Evolutionary conservation across 75 land plant species (phyloP), one percentile per base, ranked within the genome.

Genomic region (Adiantum capillusveneris): DNA sequence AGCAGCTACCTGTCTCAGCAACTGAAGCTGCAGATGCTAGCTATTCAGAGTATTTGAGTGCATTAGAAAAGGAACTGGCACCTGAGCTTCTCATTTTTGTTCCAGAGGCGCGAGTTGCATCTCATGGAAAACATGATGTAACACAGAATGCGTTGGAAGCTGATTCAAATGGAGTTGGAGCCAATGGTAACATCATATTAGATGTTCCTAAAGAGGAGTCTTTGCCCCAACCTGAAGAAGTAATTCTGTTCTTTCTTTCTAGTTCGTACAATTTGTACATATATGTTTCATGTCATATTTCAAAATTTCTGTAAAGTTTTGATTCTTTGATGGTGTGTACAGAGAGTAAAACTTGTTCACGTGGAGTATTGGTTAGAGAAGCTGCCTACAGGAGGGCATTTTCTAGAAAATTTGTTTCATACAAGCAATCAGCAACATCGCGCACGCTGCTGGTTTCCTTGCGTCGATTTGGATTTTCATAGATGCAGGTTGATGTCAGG

Each of bases 361-460:
- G 70, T 95, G 70, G 74, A 86, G 26, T 95, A 86, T 62, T 86
- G 80, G 88, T 63, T 90, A 22, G 97, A 86, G 62, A 80, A 82
- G 44, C 68, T 84, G 21, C 76, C 67, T 65, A 60, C 81, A 12
- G 91, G 97, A 26, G 73, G 75, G 46, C 85, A 84, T 72, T 87
- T 90, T 65, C 43, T 58, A 28, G 74, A 48, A 18, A 70, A 72
- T 52, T 53, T 78, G 37, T 46, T 90, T 6, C 76, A 82, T 45
- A 86, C 92, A 57, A 69, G 87, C 70, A 89, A 75, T 64, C 98
- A 88, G 60, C 67, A 81, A 60, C 71, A 87, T 69, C 88, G 99
- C 48, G 88, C 91, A 44, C 81, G 79, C n/a, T 84, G 96, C 70
- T 95, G 99, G 99, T 95, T 95, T 65, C 99, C 99, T 64, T 95